Evolutionary conservation across 352 stramenopile species (phyloP), one percentile per base, ranked within the genome.

Genomic region (Thalassiosira mediterranea): DNA sequence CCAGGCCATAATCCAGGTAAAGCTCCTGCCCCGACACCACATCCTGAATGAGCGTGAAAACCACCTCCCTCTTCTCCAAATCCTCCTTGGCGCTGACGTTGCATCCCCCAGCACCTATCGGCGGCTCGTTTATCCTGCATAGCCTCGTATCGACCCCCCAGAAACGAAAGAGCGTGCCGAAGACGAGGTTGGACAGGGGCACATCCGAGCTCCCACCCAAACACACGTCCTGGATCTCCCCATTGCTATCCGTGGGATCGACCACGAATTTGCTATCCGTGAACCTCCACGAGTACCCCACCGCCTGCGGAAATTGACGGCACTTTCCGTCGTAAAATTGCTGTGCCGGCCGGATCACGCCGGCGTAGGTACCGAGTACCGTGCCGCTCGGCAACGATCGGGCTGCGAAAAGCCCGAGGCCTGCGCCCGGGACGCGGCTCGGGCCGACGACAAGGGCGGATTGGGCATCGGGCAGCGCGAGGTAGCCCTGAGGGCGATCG

Each of bases 41-140:
- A 76, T 92, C 71, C 31, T 78, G 64, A 51, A 81, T 76, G 26
- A 90, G 63, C 17, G 53, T 31, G 76, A 92, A 89, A 0, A 64
- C 62, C 2, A 92, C 81, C 19, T 63, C 71, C 34, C 83, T 61
- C 21, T 31, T 61, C 4, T 82, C 49, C 4, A 80, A 46, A 69
- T 90, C 66, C 71, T 92, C 86, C 8, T 79, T 40, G n/a, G 78
- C 84, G 8, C 72, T 46, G 0, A 92, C 86, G 72, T 86, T 90
- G 10, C 49, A 64, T 31, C 86, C 86, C 21, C 73, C 76, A 19
- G 11, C 57, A n/a, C 75, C 75, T 17, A 84, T 51, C 0, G 86
- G 83, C 17, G 86, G 86, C 69, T 92, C 86, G 73, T 92, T 92
- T 42, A 92, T 90, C 8, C 86, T 66, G 44, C 74, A 83, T n/a